These are phyloP conservation scores for Colletotrichum aenigma DNA, from an alignment of 2,329 filamentous ascomycete genomes.

Conservation along the genomic window DNA sequence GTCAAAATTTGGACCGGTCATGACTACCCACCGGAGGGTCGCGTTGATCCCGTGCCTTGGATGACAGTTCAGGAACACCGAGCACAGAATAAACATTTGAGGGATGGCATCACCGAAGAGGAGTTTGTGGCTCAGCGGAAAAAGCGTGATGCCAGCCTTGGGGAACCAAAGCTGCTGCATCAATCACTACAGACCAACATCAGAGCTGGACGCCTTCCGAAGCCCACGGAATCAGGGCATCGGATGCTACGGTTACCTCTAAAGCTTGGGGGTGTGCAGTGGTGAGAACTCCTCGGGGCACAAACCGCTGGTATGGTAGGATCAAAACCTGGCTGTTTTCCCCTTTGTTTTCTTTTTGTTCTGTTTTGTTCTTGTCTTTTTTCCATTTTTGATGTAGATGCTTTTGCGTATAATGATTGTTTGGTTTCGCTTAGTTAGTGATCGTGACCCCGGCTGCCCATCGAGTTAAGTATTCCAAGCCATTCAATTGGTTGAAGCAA, in stretches of 20 bases:
- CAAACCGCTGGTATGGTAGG: neutral
- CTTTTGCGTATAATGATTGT: neutral
- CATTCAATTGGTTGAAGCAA: neutral
- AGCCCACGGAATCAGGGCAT: slow-evolving; percentile 28
- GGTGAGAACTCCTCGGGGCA: slow-evolving; percentile 39
- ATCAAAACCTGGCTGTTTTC: neutral
- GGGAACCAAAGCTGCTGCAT: slow-evolving; percentile 51
- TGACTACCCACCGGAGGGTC: slow-evolving; percentile 50
- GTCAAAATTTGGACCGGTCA: slow-evolving; percentile 59
- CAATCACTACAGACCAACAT: slow-evolving; percentile 59
- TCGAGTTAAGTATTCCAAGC: neutral
- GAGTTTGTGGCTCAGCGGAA: slow-evolving; percentile 48
- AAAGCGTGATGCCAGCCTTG: slow-evolving; percentile 46
- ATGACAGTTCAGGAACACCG: slow-evolving; percentile 51
- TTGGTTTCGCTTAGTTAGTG: neutral
- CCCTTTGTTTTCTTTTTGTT: no score
- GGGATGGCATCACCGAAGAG: slow-evolving; percentile 40
- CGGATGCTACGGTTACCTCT: slow-evolving; percentile 40
- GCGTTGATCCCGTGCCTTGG: slow-evolving; percentile 39
- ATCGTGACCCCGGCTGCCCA: neutral
- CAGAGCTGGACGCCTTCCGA: slow-evolving; percentile 48
- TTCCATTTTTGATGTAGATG: neutral
- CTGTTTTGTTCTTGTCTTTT: no score
- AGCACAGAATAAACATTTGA: slow-evolving; percentile 51
- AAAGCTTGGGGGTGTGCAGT: slow-evolving; percentile 46